A percentile compares a stretch with the other conserved stretches of the same genome.
phyloP scores from a whole-genome alignment of 306 rosid species.

The Lathyrus tuberosus region DNA sequence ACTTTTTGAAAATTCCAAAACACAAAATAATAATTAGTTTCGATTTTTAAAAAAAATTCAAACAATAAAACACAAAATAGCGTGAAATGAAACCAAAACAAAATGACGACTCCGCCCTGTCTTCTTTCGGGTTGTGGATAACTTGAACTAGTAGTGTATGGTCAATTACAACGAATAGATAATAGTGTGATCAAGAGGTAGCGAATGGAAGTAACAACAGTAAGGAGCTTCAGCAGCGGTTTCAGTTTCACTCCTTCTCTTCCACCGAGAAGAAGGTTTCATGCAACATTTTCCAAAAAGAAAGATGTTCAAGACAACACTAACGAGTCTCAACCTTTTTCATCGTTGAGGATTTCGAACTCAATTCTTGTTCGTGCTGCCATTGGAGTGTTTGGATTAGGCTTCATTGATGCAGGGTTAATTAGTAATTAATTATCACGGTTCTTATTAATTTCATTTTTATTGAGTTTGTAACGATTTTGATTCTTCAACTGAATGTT shows the following conservation, averaged over 20 bases:
- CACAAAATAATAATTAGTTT: no score
- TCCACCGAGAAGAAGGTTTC: conserved; percentile 30
- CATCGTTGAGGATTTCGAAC: conserved; percentile 50
- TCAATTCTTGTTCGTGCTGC: conserved; percentile 57
- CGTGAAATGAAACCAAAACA: background rate
- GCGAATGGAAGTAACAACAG: conserved; percentile 42
- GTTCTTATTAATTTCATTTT: background rate
- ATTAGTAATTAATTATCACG: background rate
- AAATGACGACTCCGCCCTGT: conserved; percentile 12
- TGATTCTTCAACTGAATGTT: conserved; percentile 13
- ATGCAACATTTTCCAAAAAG: conserved; percentile 43
- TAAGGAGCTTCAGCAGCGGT: conserved; percentile 45
- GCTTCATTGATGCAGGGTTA: conserved; percentile 88
- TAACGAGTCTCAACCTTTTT: conserved; percentile 32
- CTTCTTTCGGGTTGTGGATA: background rate
- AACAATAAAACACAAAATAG: no score
- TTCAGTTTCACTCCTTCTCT: conserved; percentile 33
- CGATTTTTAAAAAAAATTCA: no score
- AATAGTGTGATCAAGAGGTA: conserved; percentile 16
- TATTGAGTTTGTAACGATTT: background rate
- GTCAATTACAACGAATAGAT: background rate
- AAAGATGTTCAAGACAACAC: no score
- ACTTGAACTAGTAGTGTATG: background rate
- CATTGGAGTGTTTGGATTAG: conserved; percentile 71
- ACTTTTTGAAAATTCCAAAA: no score